Evolutionary conservation across 768 basidiomycete genomes (phyloP).

Genomic region (Kwoniella heveanensis): DNA sequence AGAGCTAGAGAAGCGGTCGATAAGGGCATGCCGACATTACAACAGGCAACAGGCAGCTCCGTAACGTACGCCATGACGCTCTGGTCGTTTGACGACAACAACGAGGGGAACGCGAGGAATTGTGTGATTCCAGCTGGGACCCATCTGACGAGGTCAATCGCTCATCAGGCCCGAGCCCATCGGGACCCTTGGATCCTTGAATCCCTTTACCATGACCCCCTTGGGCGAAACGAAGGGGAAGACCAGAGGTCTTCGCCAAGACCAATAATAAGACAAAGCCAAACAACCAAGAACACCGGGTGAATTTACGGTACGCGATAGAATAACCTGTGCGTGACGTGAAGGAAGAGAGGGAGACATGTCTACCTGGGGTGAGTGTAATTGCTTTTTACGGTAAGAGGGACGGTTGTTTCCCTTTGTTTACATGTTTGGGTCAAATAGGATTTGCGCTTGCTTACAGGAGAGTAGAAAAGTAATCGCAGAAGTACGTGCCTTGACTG

Average conservation of each 20-base stretch:
- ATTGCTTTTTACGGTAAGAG: not conserved
- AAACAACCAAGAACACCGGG: not conserved
- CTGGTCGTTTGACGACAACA: not conserved
- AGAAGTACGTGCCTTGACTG: too few species aligned
- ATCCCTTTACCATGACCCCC: too few species aligned
- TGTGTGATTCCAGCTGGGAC: not conserved
- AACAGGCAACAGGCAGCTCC: too few species aligned
- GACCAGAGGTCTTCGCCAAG: not conserved
- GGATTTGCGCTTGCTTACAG: too few species aligned
- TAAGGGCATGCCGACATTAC: too few species aligned
- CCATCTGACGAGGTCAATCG: not conserved
- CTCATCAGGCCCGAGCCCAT: not conserved
- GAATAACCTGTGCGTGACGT: not conserved
- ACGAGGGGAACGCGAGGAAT: too few species aligned
- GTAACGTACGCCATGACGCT: conserved; percentile 1
- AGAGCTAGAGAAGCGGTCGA: too few species aligned
- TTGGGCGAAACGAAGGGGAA: too few species aligned
- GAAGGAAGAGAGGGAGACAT: not conserved
- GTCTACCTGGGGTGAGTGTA: not conserved
- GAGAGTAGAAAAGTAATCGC: too few species aligned
- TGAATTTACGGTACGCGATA: not conserved
- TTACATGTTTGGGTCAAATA: not conserved
- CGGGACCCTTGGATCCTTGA: not conserved
- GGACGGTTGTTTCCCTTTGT: not conserved
- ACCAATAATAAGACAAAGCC: not conserved